Evolutionary conservation across 192 early-diverging fungal genomes (phyloP), one percentile per base, ranked within the genome.

Genomic region (Backusella luteola): DNA sequence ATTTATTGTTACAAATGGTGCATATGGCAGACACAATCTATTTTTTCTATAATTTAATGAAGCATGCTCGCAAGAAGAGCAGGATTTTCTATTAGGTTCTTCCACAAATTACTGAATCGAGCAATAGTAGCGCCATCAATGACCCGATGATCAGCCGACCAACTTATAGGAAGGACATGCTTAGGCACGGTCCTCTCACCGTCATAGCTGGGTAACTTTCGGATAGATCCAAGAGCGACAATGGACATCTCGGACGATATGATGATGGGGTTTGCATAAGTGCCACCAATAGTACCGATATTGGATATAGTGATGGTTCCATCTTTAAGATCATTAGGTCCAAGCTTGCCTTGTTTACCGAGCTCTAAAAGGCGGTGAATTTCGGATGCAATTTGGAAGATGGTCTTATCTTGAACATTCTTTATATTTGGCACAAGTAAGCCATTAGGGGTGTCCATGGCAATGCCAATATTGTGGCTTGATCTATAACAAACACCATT

Each of bases 111-210:
- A 11, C 92, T 94, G 84, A 98, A 98, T 76, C 95, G 87, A 34
- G 96, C 98, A 72, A 99, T 87, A 5, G 96, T 97, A 9, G 96
- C 98, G 14, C 98, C 98, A 83, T 98, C 96, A 76, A 98, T 87
- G 15, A 99, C 93, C 39, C 97, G 88, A 85, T 99, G 97, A 84
- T 99, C 97, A 8, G 97, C 97, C 9, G 93, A 91, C 90, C 93
- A 97, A 86, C 95, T 96, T 7, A 96, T 83, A 21, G 89, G 87
- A 56, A 96, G 78, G 6, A 96, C 85, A 74, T 91, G 81, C 76
- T 90, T 91, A 9, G 91, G 84, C 0, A 94, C 91, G 19, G 97
- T 89, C 5, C 78, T 77, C 7, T 74, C 81, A 0, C 73, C 42
- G 41, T 42, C 66, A 38, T 67, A 75, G 72, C 90, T 91, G 67